Conservation (phyloP, 2,329 filamentous ascomycete species). For the Ophiostoma perfectum region DNA sequence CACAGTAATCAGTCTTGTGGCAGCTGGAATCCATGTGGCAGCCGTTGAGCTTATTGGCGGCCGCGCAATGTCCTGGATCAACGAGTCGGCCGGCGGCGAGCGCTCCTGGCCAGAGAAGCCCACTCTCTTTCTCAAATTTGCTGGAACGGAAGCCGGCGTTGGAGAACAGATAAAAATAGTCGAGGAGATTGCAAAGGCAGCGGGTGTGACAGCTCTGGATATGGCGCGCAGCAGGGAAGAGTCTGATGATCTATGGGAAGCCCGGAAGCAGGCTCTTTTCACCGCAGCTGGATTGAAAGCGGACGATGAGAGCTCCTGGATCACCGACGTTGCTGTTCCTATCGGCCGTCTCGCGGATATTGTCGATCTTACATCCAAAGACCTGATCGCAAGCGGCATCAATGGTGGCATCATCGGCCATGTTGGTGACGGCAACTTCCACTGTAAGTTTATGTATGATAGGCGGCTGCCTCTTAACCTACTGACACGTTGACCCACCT, state of each 20-base stretch:
- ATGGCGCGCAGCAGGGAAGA: slow-evolving; percentile 66
- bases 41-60: slow-evolving; percentile 93
- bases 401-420: slow-evolving; percentile 67
- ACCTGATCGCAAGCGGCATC: slow-evolving; percentile 63
- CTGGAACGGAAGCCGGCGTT: slow-evolving; percentile 56
- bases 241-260: slow-evolving; percentile 73
- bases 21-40: slow-evolving; percentile 74
- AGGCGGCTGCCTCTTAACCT: not conserved
- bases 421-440: slow-evolving; percentile 66
- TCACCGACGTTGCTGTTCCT: slow-evolving; percentile 79
- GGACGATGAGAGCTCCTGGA: slow-evolving; percentile 69
- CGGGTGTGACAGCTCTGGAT: slow-evolving; percentile 65
- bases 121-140: slow-evolving; percentile 81
- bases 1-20: slow-evolving; percentile 75
- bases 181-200: slow-evolving; percentile 53
- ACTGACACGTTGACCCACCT: not conserved
- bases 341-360: slow-evolving; percentile 67
- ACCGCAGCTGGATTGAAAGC: slow-evolving; percentile 64
- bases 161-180: slow-evolving; percentile 74
- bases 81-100: slow-evolving; percentile 59
- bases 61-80: slow-evolving; percentile 72
- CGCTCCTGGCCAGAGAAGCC: slow-evolving; percentile 66
- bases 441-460: slow-evolving; percentile 36
- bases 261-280: slow-evolving; percentile 79
- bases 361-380: slow-evolving; percentile 70